Percentiles rank a stretch among this genome's conserved stretches.
These are phyloP conservation scores for Gnomoniopsis sp. DNA, from an alignment of 2,329 filamentous ascomycete genomes.

Conservation along the genomic window DNA sequence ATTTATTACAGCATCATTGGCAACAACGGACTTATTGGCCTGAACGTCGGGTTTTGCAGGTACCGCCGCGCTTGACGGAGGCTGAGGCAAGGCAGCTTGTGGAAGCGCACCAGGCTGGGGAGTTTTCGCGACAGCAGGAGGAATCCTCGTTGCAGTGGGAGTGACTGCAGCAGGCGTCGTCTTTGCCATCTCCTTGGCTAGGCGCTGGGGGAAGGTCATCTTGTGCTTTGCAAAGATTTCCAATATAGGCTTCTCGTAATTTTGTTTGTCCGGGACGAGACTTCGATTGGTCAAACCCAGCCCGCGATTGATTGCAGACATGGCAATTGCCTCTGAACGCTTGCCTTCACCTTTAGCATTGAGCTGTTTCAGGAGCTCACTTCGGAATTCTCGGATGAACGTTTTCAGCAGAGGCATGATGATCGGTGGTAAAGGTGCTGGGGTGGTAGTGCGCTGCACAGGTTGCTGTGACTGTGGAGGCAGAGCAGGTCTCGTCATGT, in stretches of 20 bases:
- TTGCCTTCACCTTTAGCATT: conserved; percentile 36
- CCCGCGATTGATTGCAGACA: conserved; percentile 51
- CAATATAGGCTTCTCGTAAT: conserved; percentile 45
- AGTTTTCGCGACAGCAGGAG: neutral
- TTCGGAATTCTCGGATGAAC: conserved; percentile 43
- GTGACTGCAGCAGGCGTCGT: neutral
- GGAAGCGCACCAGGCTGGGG: neutral
- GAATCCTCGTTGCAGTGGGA: conserved; percentile 16
- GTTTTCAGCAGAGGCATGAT: conserved; percentile 34
- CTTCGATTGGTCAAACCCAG: conserved; percentile 42
- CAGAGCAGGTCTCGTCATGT: neutral
- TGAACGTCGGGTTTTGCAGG: neutral
- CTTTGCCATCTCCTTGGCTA: conserved; percentile 7
- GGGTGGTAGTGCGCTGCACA: neutral
- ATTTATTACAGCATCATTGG: neutral
- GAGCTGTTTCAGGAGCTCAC: conserved; percentile 43
- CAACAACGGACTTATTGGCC: neutral
- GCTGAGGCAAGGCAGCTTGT: neutral
- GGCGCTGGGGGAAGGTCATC: conserved; percentile 15
- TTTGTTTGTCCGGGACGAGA: conserved; percentile 39
- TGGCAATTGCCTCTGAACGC: conserved; percentile 44
- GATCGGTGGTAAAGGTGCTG: conserved; percentile 20
- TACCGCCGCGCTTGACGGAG: neutral
- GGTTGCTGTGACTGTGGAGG: conserved; percentile 2
- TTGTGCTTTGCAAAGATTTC: conserved; percentile 35